Evolutionary conservation across 495 filamentous ascomycete genomes (phyloP), one percentile per base, ranked within the genome.

Genomic region (Extremus antarcticus): DNA sequence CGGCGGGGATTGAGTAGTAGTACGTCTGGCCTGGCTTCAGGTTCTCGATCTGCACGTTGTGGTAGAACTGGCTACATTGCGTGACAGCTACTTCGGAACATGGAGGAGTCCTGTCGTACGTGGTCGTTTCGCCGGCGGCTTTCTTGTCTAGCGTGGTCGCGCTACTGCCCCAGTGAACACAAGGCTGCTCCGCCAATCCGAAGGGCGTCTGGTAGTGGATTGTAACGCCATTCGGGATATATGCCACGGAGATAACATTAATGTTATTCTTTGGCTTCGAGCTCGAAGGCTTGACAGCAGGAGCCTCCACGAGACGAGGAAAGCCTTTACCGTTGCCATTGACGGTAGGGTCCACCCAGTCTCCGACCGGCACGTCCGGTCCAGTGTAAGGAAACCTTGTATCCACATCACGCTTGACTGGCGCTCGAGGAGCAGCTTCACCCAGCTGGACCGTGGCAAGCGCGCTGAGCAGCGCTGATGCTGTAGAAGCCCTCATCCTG

Each of bases 191-290:
- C 3, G 70, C 72, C 47, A 78, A 56, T 8, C 76, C 76, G 53
- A 77, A 78, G 9, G 76, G 75, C 10, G 76, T 78, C 65, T 78
- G 76, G 62, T 72, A 78, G 63, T 77, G 76, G 54, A 77, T 69
- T 58, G 74, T 74, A 54, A 77, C 71, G 21, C 76, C 76, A 39
- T 69, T 61, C 0, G 74, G 75, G 17, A 77, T 24, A 55, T 77
- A 78, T 2, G 74, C 70, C 49, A 74, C 43, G 16, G 70, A 70
- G 54, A 78, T 77, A 47, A 78, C 75, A 61, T 78, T 77, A 62
- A 78, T 63, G 55, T 78, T 78, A 69, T 78, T 78, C 43, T 63
- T 71, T 23, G 74, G 72, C 43, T 72, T 66, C 15, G 55, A 45
- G 0, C 54, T 59, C 17, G 59, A 59, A 1, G 76, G 76, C 59